These are phyloP conservation scores for Lactarius quietus DNA, from an alignment of 768 basidiomycete genomes.

Conservation along the genomic window DNA sequence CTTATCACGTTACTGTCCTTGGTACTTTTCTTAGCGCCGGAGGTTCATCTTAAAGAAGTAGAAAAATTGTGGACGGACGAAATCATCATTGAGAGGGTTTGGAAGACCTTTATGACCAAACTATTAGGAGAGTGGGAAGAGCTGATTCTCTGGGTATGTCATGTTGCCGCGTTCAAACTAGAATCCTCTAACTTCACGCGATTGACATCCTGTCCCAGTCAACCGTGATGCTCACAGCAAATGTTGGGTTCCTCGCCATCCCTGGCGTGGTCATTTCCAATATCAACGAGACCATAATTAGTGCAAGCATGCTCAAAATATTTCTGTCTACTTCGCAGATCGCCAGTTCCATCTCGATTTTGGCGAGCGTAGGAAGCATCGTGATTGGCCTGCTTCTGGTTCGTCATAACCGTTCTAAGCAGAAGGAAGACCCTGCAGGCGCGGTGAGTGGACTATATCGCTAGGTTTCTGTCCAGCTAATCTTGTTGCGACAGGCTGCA, in stretches of 20 bases:
- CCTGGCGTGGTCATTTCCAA: constrained; percentile 26
- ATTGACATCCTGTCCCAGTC: constrained; percentile 23
- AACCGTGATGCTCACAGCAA: constrained; percentile 27
- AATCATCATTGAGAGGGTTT: neutral
- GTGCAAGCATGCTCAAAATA: neutral
- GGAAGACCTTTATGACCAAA: neutral
- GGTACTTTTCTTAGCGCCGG: neutral
- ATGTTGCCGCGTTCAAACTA: neutral
- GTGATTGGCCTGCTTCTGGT: constrained; percentile 45
- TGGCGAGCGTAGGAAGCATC: constrained; percentile 46
- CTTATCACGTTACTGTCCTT: neutral
- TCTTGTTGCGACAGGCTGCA: constrained; percentile 17
- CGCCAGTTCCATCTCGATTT: constrained; percentile 46
- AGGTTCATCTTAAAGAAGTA: neutral
- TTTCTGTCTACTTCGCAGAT: constrained; percentile 26
- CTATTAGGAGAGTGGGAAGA: neutral
- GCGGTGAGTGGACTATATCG: neutral
- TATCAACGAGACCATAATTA: neutral
- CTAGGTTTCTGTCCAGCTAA: neutral
- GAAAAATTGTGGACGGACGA: neutral
- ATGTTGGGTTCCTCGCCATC: constrained; percentile 34
- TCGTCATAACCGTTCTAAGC: constrained; percentile 39
- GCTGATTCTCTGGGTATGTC: constrained; percentile 1
- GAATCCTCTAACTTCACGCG: neutral
- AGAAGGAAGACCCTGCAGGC: constrained; percentile 31